These are phyloP conservation scores for Backusella australiensis DNA, from an alignment of 192 early-diverging fungal species.

Conservation along the genomic window DNA sequence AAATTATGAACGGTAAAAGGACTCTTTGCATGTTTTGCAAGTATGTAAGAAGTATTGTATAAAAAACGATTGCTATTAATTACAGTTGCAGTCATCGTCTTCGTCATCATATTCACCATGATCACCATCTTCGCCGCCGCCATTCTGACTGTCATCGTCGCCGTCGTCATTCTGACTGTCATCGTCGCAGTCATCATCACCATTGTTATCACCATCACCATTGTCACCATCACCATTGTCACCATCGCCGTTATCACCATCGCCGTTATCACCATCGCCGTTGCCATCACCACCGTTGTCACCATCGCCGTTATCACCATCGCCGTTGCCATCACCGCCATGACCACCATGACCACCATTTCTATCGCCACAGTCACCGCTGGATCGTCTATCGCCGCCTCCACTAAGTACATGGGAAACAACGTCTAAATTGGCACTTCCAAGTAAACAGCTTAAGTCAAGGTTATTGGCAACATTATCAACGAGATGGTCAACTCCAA, in stretches of 20 bases:
- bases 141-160: background rate
- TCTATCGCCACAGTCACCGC: background rate
- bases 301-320: background rate
- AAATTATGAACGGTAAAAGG: background rate
- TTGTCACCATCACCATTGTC: background rate
- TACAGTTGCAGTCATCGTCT: background rate
- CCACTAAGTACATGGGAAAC: background rate
- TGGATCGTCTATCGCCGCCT: background rate
- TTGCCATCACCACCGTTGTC: background rate
- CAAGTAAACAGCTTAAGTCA: background rate
- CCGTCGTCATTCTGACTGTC: background rate
- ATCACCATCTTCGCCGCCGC: background rate
- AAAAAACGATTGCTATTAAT: background rate
- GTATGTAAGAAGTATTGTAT: background rate
- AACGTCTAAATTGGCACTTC: background rate
- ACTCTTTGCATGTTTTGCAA: slow-evolving; percentile 2
- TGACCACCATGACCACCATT: background rate
- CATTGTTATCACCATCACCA: background rate
- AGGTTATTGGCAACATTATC: background rate
- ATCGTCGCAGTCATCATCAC: background rate
- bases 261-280: background rate
- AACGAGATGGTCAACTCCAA: background rate
- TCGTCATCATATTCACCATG: background rate
- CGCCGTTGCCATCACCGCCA: background rate
- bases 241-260: background rate